Evolutionary conservation across 2,329 filamentous ascomycete genomes (phyloP).

Genomic region (Talaromyces sp.): DNA sequence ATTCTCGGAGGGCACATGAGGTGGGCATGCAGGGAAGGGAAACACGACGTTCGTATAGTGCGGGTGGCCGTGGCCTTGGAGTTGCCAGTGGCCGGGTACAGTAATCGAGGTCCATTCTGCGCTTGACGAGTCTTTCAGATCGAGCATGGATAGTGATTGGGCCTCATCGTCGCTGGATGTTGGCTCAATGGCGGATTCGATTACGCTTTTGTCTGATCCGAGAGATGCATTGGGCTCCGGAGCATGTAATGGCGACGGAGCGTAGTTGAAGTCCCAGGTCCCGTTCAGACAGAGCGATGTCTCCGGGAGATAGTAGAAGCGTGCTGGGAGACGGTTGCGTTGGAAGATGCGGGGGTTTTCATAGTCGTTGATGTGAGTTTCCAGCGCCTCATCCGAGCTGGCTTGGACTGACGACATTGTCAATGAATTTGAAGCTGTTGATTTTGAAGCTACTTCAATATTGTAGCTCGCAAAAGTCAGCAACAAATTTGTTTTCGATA

Average conservation of each 20-base stretch:
- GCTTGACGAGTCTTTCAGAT: background rate
- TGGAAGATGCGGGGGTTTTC: conserved; percentile 52
- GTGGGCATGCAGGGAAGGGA: conserved; percentile 63
- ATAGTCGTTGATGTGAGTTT: conserved; percentile 38
- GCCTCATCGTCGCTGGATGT: background rate
- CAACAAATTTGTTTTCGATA: background rate
- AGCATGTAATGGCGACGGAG: conserved; percentile 46
- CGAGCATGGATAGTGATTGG: background rate
- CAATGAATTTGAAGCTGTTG: background rate
- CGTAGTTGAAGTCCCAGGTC: conserved; percentile 56
- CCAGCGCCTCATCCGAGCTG: background rate
- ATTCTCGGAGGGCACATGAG: conserved; percentile 37
- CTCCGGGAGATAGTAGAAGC: conserved; percentile 54
- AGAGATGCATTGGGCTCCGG: conserved; percentile 21
- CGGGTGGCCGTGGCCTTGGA: conserved; percentile 63
- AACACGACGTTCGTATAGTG: conserved; percentile 67
- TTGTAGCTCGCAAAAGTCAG: background rate
- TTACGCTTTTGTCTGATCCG: background rate
- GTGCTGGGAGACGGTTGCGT: conserved; percentile 52
- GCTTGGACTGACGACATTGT: background rate
- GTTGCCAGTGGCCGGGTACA: conserved; percentile 67
- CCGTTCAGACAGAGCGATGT: conserved; percentile 51
- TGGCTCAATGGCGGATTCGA: background rate
- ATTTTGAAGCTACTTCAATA: background rate
- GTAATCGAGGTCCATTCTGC: conserved; percentile 37